Base-by-base conservation (phyloP, 2,329 filamentous ascomycete species). In the Escovopsis sp. region DNA sequence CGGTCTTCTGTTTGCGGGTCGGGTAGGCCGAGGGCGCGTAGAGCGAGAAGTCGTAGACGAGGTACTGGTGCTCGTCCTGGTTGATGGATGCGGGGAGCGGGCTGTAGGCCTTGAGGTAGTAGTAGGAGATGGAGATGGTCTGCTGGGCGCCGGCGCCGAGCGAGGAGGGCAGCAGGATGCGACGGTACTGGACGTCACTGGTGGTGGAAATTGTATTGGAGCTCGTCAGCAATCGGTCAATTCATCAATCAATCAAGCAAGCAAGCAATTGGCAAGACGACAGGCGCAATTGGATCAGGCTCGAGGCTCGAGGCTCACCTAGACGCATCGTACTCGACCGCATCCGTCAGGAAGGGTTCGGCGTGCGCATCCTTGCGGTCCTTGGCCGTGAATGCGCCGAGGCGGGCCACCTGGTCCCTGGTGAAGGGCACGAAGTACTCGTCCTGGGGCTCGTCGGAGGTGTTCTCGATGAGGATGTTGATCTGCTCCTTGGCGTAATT, bases 1-100 rank as follows among this genome's bases (percentile, higher is more conserved):
- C 94, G 34, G 91, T 96, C 76, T 95, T 95, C 62, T 98, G 91
- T 68, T 94, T 94, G 55, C 75, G 62, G 12, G 87, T 95, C 15
- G 73, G 66, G 67, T 98, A 98, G 47, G 82, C 80, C 9, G 85
- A 93, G 12, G 80, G 81, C 38, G 72, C 75, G 64, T 94, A 94
- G 51, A 84, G 83, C 47, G 85, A 89, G 68, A 94, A 93, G 43
- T 77, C 71, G 68, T 93, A 87, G 44, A 76, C 71, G 42, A 98
- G 78, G 65, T 81, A 95, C 64, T 98, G 91, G 60, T 81, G 77
- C 41, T 87, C 86, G 38, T 78, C 72, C 62, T 98, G 91, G n/a
- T 72, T 68, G 57, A 98, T 89, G 42, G 77, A 66, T 3, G 82
- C 80, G 15, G 91, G 91, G 12, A 94, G 77, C 36, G 91, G 86